Conservation (phyloP, 2,329 filamentous ascomycete genomes). For the Colletotrichum sp. region DNA sequence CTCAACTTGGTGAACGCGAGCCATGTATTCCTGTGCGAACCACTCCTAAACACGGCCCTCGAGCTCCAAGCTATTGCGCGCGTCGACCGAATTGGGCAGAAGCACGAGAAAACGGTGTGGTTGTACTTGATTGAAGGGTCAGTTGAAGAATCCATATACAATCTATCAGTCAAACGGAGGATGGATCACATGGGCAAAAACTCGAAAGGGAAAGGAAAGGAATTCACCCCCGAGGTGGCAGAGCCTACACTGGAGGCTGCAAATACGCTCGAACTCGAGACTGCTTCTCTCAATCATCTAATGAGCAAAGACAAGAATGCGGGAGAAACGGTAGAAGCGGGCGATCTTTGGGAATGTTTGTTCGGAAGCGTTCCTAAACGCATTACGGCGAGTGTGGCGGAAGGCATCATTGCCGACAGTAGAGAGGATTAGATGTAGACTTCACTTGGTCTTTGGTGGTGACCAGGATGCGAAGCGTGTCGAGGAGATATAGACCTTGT, state of each 20-base stretch:
- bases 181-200: slow-evolving; percentile 73
- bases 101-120: slow-evolving; percentile 89
- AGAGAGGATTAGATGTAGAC: background rate
- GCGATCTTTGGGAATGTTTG: slow-evolving; percentile 87
- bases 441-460: background rate
- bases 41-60: slow-evolving; percentile 89
- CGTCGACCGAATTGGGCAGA: slow-evolving; percentile 92
- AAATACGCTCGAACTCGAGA: slow-evolving; percentile 83
- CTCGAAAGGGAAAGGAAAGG: slow-evolving; percentile 44
- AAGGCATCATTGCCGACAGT: background rate
- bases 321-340: slow-evolving; percentile 79
- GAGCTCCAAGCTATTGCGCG: slow-evolving; percentile 95
- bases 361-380: slow-evolving; percentile 66
- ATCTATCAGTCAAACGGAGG: slow-evolving; percentile 80
- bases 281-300: slow-evolving; percentile 71
- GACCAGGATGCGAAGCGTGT: background rate
- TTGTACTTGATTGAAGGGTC: slow-evolving; percentile 92
- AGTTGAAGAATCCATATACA: slow-evolving; percentile 90
- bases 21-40: slow-evolving; percentile 94
- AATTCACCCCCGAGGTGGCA: slow-evolving; percentile 50
- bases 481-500: background rate
- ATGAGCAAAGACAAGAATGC: slow-evolving; percentile 72
- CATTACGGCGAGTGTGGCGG: slow-evolving; percentile 4
- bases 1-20: slow-evolving; percentile 92
- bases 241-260: slow-evolving; percentile 77